phyloP scores from a whole-genome alignment of 78 protist species.

The Chrysochromulina parva region DNA sequence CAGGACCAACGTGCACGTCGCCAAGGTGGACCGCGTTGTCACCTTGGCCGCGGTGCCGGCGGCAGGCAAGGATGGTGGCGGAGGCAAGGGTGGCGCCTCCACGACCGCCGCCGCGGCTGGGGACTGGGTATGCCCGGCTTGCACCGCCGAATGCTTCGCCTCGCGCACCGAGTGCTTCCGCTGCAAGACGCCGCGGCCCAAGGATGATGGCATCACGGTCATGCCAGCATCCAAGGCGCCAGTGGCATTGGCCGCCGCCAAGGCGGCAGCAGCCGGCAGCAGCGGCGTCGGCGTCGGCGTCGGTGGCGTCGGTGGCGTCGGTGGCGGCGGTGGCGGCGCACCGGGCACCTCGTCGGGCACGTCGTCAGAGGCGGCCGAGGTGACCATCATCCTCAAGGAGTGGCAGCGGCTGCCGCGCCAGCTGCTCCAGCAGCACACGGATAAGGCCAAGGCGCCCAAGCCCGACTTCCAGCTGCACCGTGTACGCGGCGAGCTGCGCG shows the following conservation, averaged over 20 bases:
- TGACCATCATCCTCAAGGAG: neutral
- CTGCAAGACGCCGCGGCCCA: neutral
- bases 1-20: neutral
- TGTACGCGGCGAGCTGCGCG: no score
- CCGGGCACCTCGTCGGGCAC: neutral
- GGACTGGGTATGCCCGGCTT: no score
- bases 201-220: neutral
- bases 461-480: neutral
- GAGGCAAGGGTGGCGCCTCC: neutral
- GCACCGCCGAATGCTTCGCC: neutral
- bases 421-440: constrained; percentile 2
- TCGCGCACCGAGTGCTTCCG: neutral
- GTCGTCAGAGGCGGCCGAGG: neutral
- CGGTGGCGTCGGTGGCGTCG: no score
- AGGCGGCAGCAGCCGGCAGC: no score
- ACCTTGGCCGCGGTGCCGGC: neutral
- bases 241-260: no score
- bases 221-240: neutral
- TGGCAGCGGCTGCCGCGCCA: constrained; percentile 23
- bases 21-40: neutral
- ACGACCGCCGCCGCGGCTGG: neutral
- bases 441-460: neutral
- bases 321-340: no score
- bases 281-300: no score
- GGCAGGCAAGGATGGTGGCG: no score